Base-by-base conservation (phyloP, 2,329 filamentous ascomycete genomes). In the Xylariales sp. region DNA sequence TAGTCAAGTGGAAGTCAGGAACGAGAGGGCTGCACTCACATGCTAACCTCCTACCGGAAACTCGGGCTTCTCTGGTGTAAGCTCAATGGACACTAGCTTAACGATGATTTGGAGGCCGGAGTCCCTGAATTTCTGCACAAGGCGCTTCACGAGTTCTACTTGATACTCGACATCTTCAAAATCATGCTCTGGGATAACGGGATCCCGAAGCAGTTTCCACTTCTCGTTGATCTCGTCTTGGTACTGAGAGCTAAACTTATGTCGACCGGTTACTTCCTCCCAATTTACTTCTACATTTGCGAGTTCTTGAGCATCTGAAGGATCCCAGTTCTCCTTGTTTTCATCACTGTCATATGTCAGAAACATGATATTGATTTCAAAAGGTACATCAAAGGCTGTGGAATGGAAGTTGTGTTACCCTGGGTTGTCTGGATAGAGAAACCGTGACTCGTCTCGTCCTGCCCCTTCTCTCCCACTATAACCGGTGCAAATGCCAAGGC, bases 1-100 rank as follows among this genome's bases (percentile, higher is more conserved):
- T 4, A 17, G 12, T 6, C 13, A 14, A 5, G 29, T 5, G 10
- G 11, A 16, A 36, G 4, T 6, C 4, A 27, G 7, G 13, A 25
- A n/a, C n/a, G n/a, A n/a, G n/a, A n/a, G n/a, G n/a, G n/a, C n/a
- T n/a, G 21, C 12, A 45, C 52, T 43, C 30, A 70, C 59, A 42
- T 75, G 72, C 70, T 71, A 77, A 3, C 52, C 51, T 2, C 69
- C 69, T 4, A 59, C 63, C 0, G 59, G 49, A 44, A 73, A 81
- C 0, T 51, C 51, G 0, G 75, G 72, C 21, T 75, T 70, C 8
- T 74, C 70, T 0, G 77, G 76, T 0, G 69, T 76, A 2, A 83
- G 62, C 29, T 80, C 65, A 35, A 83, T 73, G 24, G 67, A 72
- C 2, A 76, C 69, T 45, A 85, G 62, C 50, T 83, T 83, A 21